These are phyloP conservation scores for Globisporangium parvum DNA, from an alignment of 352 stramenopile species.

Conservation along the genomic window DNA sequence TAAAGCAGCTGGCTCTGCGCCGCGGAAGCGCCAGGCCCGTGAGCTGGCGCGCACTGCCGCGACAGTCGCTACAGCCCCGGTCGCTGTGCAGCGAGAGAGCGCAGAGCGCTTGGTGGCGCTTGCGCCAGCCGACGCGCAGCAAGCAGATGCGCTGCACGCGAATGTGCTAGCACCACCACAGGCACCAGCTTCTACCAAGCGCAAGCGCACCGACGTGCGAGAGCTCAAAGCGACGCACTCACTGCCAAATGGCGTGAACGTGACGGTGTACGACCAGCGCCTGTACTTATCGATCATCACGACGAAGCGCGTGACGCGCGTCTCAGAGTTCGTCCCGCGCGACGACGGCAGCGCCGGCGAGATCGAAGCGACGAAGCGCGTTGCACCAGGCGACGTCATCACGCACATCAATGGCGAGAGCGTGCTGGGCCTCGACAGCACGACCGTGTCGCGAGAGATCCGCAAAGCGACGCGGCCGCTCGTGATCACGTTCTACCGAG, in stretches of 20 bases:
- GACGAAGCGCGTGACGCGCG: conserved; percentile 34
- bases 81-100: not conserved
- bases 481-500: conserved; percentile 26
- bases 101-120: not conserved
- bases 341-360: conserved; percentile 38
- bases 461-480: conserved; percentile 33
- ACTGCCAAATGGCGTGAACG: conserved; percentile 11
- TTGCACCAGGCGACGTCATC: conserved; percentile 49
- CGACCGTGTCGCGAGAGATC: conserved; percentile 48
- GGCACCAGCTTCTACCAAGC: conserved; percentile 14
- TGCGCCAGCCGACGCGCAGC: too few relatives aligned
- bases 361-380: conserved; percentile 48
- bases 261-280: conserved; percentile 53
- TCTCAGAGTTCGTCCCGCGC: conserved; percentile 50
- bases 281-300: conserved; percentile 67
- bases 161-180: too few relatives aligned
- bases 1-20: not conserved
- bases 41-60: not conserved
- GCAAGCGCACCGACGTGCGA: conserved; percentile 24
- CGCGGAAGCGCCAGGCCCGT: not conserved
- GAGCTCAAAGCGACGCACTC: not conserved
- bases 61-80: not conserved
- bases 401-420: conserved; percentile 32
- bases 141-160: too few relatives aligned
- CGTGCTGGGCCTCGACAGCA: conserved; percentile 29